Conservation (phyloP, 2,329 filamentous ascomycete genomes). For the Cucurbitaria berberidis region DNA sequence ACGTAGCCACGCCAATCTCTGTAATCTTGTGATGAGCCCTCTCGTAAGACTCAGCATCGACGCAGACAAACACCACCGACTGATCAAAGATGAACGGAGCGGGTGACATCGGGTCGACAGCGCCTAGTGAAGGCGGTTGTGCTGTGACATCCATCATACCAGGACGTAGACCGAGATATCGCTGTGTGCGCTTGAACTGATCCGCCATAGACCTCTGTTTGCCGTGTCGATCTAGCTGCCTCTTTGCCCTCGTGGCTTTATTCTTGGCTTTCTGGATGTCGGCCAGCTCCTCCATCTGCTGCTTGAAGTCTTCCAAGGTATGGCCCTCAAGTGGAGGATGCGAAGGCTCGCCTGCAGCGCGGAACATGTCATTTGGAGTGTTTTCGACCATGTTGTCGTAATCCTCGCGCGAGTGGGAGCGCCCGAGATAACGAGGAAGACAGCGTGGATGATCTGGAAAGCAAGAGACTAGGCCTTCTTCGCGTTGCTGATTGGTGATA, state of each 20-base stretch:
- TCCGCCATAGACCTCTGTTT: constrained; percentile 61
- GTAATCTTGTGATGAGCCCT: constrained; percentile 70
- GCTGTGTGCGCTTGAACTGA: constrained; percentile 68
- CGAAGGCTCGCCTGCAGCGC: constrained; percentile 24
- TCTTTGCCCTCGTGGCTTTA: constrained; percentile 57
- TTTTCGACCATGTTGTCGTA: constrained; percentile 48
- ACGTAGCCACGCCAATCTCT: constrained; percentile 81
- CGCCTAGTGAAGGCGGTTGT: constrained; percentile 6
- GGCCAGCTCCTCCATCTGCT: constrained; percentile 61
- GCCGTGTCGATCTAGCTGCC: constrained; percentile 55
- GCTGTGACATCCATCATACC: not conserved
- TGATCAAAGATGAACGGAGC: constrained; percentile 51
- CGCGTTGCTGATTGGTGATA: constrained; percentile 62
- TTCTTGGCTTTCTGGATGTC: constrained; percentile 59
- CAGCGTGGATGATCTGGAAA: constrained; percentile 68
- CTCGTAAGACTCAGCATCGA: constrained; percentile 88
- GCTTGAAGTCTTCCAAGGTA: constrained; percentile 57
- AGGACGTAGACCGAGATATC: constrained; percentile 72
- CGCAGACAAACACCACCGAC: constrained; percentile 70
- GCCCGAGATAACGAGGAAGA: constrained; percentile 71
- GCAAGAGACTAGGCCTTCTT: constrained; percentile 63
- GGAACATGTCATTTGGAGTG: constrained; percentile 21
- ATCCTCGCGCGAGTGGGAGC: constrained; percentile 56
- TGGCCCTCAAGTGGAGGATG: constrained; percentile 41
- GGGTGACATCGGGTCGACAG: constrained; percentile 24